These are phyloP conservation scores for Clitocybe nebularis DNA, from an alignment of 1,284 basidiomycete genomes.

Conservation along the genomic window DNA sequence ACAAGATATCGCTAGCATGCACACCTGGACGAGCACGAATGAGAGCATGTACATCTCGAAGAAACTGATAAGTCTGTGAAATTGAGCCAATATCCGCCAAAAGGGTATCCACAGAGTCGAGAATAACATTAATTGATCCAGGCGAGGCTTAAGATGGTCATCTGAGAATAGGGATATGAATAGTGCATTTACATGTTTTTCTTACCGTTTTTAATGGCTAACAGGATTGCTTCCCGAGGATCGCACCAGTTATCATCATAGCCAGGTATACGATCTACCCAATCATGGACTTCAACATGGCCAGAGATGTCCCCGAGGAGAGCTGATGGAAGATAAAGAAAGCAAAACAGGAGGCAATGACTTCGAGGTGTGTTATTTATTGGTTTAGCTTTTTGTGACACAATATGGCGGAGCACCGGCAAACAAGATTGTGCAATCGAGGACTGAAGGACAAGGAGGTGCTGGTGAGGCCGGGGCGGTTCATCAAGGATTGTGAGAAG, in stretches of 20 bases:
- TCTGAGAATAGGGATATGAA: neutral
- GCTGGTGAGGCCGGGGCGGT: conserved; percentile 36
- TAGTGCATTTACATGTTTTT: conserved; percentile 3
- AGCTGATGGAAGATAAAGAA: conserved; percentile 53
- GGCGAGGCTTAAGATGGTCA: conserved; percentile 24
- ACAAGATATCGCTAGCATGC: conserved; percentile 17
- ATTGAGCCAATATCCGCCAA: conserved; percentile 52
- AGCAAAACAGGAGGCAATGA: conserved; percentile 50
- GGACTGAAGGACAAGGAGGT: conserved; percentile 61
- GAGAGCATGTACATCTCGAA: conserved; percentile 40
- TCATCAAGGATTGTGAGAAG: conserved; percentile 30
- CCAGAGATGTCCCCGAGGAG: conserved; percentile 29
- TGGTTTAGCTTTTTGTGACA: conserved; percentile 23
- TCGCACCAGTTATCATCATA: conserved; percentile 39
- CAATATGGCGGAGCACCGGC: conserved; percentile 47
- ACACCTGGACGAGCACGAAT: conserved; percentile 45
- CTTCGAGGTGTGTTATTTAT: conserved; percentile 15
- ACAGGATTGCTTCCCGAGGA: conserved; percentile 36
- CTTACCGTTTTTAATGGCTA: conserved; percentile 43
- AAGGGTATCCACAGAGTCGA: conserved; percentile 69
- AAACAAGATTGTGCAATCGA: conserved; percentile 60
- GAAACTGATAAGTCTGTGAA: conserved; percentile 47
- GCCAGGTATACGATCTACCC: conserved; percentile 49
- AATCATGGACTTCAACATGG: conserved; percentile 45
- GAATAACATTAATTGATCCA: conserved; percentile 48